Base-by-base conservation (phyloP, 805 yeast species). In the Tetrapisispora namnaoensis region DNA sequence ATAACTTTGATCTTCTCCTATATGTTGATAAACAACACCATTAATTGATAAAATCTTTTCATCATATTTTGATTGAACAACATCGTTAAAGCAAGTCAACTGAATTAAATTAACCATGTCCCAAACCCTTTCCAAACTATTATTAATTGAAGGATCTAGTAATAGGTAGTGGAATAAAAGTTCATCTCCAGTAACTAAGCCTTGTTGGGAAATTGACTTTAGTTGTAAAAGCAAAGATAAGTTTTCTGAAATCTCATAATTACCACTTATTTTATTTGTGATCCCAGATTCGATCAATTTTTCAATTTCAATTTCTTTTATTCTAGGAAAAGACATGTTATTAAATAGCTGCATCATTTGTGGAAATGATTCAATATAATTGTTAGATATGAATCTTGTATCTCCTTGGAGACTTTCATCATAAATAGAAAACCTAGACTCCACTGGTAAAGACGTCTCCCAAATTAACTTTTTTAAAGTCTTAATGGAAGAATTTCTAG, bases 311-410 rank as follows among this genome's bases (percentile, higher is more conserved):
- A 49, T 47, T 36, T 57, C 54, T 51, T 67, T 66, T 11, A 59
- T 59, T 1, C 51, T 42, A 9, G 70, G 68, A 42, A 66, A 59
- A 21, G 58, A 58, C 48, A 62, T 61, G 38, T 51, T 53, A 11
- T 60, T 50, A 7, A 62, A 45, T 47, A 70, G 66, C 18, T 62
- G 51, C 48, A 60, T 61, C 17, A 67, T 48, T 42, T 70, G 73
- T 36, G 69, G 69, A 52, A 63, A 71, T 22, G 69, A 62, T 40
- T 77, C 68, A 18, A 72, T 51, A 48, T 51, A 58, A 46, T 35
- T 52, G 40, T 22, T 48, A 57, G 59, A 45, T 2, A 56, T 53
- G 18, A 57, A 36, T 21, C 53, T 50, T n/a, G 22, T 48, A 16
- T 53, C 57, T 30, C 58, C 56, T 44, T 60, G 58, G 40, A 62